phyloP scores from a whole-genome alignment of 2,329 filamentous ascomycete species.

The Aureobasidium uvarum region DNA sequence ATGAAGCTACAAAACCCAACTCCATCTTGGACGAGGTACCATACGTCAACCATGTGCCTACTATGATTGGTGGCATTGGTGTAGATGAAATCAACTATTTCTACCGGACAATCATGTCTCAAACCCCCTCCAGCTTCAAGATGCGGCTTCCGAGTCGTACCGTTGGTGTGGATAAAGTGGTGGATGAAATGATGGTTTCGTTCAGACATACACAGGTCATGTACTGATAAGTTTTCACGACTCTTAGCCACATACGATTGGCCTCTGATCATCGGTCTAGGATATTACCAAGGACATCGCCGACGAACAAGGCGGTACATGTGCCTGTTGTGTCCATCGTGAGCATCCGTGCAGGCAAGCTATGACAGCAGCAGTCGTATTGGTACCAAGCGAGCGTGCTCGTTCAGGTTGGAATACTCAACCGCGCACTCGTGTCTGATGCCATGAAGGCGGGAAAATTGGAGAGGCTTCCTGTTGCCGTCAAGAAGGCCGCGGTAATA shows the following conservation, averaged over 20 bases:
- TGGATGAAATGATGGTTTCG: conserved; percentile 57
- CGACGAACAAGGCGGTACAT: conserved; percentile 57
- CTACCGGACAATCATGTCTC: conserved; percentile 57
- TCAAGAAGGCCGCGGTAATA: conserved; percentile 44
- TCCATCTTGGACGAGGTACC: conserved; percentile 21
- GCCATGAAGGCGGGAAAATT: conserved; percentile 44
- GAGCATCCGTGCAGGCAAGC: conserved; percentile 51
- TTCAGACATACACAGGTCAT: conserved; percentile 58
- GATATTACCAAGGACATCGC: conserved; percentile 57
- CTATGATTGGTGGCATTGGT: conserved; percentile 47
- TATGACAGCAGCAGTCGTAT: conserved; percentile 58
- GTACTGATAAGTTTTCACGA: conserved; percentile 44
- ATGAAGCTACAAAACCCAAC: conserved; percentile 32
- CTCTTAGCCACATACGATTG: too few relatives aligned
- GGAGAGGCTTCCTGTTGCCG: conserved; percentile 44
- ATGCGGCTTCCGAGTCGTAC: conserved; percentile 57
- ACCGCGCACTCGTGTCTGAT: conserved; percentile 54
- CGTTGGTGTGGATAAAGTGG: conserved; percentile 56
- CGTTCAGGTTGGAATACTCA: conserved; percentile 55
- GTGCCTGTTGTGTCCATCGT: conserved; percentile 58
- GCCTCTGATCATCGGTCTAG: conserved; percentile 40
- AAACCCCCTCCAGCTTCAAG: conserved; percentile 53
- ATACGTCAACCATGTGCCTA: conserved; percentile 42
- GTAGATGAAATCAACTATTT: conserved; percentile 48
- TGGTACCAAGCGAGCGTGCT: conserved; percentile 61